phyloP scores from a whole-genome alignment of 1,284 basidiomycete genomes.

The Wolfiporia cocos region DNA sequence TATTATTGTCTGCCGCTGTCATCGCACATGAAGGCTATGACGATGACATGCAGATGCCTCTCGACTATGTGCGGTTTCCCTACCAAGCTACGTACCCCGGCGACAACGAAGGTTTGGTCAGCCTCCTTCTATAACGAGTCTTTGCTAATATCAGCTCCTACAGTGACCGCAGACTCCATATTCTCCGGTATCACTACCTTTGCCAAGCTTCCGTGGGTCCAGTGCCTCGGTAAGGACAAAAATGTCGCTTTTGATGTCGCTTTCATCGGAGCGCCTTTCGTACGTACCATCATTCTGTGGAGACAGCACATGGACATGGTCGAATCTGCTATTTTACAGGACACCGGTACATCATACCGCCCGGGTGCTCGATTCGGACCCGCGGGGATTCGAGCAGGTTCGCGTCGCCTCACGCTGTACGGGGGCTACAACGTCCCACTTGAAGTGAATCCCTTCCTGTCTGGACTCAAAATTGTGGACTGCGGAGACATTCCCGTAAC shows the following conservation, averaged over 20 bases:
- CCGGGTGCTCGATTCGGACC: conserved; percentile 79
- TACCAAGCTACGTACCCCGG: conserved; percentile 47
- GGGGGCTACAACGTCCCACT: conserved; percentile 75
- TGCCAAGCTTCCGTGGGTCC: conserved; percentile 68
- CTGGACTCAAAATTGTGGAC: conserved; percentile 61
- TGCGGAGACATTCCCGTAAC: conserved; percentile 61
- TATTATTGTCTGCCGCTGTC: conserved; percentile 12
- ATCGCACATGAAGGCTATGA: conserved; percentile 37
- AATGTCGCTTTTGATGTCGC: conserved; percentile 64
- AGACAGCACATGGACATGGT: too few relatives aligned
- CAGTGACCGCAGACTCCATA: conserved; percentile 63
- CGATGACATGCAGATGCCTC: conserved; percentile 46
- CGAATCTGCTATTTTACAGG: conserved; percentile 32
- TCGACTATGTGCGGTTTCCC: conserved; percentile 60
- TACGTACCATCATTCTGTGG: conserved; percentile 29
- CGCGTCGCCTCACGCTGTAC: conserved; percentile 65
- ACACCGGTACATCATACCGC: conserved; percentile 70
- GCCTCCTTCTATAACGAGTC: neutral
- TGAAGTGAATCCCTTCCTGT: conserved; percentile 58
- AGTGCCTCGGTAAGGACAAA: conserved; percentile 58
- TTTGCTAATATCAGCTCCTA: conserved; percentile 2
- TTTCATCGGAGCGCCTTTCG: conserved; percentile 76
- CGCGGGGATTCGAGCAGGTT: conserved; percentile 69
- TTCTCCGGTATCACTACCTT: conserved; percentile 75
- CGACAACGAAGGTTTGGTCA: conserved; percentile 44